Conservation (phyloP, 495 filamentous ascomycete species). For the Achaetomiella virescens region DNA sequence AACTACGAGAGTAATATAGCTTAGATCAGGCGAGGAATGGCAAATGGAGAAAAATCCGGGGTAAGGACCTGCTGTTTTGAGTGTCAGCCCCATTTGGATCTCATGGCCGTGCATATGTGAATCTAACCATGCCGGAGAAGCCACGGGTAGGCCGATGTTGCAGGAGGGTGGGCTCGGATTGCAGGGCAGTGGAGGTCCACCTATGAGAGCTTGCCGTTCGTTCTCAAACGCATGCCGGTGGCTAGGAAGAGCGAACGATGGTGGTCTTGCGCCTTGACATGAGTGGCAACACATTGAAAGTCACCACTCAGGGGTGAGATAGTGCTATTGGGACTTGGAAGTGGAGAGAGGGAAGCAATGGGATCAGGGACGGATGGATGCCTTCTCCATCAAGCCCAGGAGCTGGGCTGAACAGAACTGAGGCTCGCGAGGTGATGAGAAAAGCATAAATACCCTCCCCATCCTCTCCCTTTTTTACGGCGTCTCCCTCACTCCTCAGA, state of each 20-base stretch:
- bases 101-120: neutral
- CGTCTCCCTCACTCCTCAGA: neutral
- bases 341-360: too few species aligned
- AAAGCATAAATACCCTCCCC: slow-evolving; percentile 2
- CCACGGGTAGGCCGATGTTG: neutral
- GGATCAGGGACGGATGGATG: too few species aligned
- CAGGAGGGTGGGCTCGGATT: neutral
- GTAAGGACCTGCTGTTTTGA: slow-evolving; percentile 1
- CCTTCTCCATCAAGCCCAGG: too few species aligned
- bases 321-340: too few species aligned
- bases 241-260: neutral
- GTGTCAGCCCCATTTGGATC: neutral
- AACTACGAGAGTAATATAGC: neutral
- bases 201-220: neutral
- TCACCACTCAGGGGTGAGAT: too few species aligned
- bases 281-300: too few species aligned
- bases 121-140: neutral
- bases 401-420: too few species aligned
- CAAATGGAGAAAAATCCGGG: slow-evolving; percentile 5
- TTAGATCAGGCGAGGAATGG: neutral
- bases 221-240: neutral
- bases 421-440: neutral
- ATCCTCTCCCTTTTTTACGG: neutral
- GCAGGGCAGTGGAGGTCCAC: neutral
- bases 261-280: neutral